These are phyloP conservation scores for Lactarius hengduanensis DNA, from an alignment of 768 basidiomycete species.

Conservation along the genomic window DNA sequence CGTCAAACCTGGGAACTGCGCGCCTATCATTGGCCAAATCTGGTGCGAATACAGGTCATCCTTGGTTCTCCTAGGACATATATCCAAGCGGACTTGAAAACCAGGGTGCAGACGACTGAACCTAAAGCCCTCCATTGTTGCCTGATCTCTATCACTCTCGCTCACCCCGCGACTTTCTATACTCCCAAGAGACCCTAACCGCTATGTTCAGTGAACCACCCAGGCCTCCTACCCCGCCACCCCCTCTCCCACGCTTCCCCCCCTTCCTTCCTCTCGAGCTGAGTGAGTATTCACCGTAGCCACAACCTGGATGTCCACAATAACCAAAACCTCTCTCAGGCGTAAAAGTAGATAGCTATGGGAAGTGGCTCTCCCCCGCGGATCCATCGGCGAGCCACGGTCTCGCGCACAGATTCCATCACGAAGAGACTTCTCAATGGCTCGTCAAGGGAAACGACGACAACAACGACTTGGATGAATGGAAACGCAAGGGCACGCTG, in stretches of 20 bases:
- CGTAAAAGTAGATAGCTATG: constrained; percentile 5
- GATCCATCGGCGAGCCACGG: constrained; percentile 17
- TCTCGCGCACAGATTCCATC: constrained; percentile 8
- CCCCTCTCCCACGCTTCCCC: background rate
- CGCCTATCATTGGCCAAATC: too few relatives aligned
- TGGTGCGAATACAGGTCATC: too few relatives aligned
- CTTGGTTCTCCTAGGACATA: too few relatives aligned
- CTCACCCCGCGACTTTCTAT: background rate
- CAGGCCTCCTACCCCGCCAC: background rate
- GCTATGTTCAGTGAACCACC: background rate
- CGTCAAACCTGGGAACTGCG: too few relatives aligned
- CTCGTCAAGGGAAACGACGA: constrained; percentile 10
- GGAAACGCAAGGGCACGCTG: constrained; percentile 14
- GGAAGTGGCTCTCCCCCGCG: constrained; percentile 18
- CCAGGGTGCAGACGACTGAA: too few relatives aligned
- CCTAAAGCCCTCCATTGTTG: background rate
- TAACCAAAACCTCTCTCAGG: constrained; percentile 5
- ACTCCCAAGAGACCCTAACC: background rate
- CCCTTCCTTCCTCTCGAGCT: constrained; percentile 13
- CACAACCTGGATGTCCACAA: background rate
- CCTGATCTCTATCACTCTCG: constrained; percentile 8
- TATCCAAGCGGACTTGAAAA: too few relatives aligned
- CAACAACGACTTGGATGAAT: background rate
- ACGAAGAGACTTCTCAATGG: constrained; percentile 14
- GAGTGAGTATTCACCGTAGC: background rate